Percentiles rank a stretch among this genome's conserved stretches.
These are phyloP conservation scores for Funneliformis geosporum DNA, from an alignment of 192 early-diverging fungal species.

Conservation along the genomic window DNA sequence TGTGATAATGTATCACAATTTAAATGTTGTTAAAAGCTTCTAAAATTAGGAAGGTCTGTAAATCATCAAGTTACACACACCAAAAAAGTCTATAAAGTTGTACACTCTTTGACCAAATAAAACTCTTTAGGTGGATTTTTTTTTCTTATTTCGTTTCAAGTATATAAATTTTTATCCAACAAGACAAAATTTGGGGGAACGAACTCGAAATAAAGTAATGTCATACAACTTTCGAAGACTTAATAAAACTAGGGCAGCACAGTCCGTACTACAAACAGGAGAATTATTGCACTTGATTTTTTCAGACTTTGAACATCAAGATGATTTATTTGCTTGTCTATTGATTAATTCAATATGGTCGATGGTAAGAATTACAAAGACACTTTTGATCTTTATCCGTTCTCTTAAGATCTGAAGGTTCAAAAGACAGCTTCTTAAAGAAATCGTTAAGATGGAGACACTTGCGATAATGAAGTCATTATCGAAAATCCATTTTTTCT, in stretches of 20 bases:
- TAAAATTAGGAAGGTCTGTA: background rate
- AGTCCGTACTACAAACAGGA: background rate
- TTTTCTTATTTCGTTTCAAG: background rate
- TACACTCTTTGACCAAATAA: background rate
- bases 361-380: background rate
- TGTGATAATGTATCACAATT: background rate
- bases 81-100: background rate
- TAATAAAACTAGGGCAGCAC: slow-evolving; percentile 14
- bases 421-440: background rate
- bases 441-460: background rate
- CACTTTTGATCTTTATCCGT: background rate
- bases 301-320: slow-evolving; percentile 17
- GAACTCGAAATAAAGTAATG: background rate
- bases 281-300: slow-evolving; percentile 5
- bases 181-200: background rate
- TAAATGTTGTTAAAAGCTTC: background rate
- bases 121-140: background rate
- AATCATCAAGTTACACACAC: background rate
- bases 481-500: background rate
- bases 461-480: background rate
- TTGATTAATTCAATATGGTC: slow-evolving; percentile 15
- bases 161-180: background rate
- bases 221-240: background rate
- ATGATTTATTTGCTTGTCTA: slow-evolving; percentile 15
- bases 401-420: background rate